Conservation (phyloP, 768 basidiomycete genomes). For the Astraeus odoratus region DNA sequence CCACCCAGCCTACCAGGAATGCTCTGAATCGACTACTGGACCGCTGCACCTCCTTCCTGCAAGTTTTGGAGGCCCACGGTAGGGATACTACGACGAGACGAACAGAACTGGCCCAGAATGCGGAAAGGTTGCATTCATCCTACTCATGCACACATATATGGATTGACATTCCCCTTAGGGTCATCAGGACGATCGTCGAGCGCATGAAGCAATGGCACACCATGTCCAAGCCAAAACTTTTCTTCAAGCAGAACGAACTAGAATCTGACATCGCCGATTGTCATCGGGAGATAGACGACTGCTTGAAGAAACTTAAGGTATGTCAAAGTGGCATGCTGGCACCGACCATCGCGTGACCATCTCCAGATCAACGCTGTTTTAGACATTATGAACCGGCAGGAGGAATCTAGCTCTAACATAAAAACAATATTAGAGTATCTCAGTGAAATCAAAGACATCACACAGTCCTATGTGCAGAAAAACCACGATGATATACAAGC, state of each 20-base stretch:
- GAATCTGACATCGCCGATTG: constrained; percentile 38
- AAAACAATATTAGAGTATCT: constrained; percentile 34
- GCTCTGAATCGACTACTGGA: constrained; percentile 40
- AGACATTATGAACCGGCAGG: constrained; percentile 44
- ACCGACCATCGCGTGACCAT: constrained; percentile 5
- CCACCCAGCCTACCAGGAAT: constrained; percentile 24
- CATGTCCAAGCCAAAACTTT: constrained; percentile 33
- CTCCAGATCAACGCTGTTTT: constrained; percentile 38
- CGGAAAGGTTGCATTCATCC: constrained; percentile 25
- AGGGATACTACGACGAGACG: constrained; percentile 25
- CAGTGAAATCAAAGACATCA: constrained; percentile 34
- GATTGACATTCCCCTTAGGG: constrained; percentile 18
- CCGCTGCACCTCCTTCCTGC: constrained; percentile 38
- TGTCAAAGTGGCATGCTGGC: background rate
- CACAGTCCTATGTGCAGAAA: constrained; percentile 26
- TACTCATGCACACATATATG: background rate
- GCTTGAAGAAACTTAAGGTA: constrained; percentile 43
- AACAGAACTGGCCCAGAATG: constrained; percentile 25
- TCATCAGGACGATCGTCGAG: constrained; percentile 29
- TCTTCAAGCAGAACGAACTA: constrained; percentile 42
- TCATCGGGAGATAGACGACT: constrained; percentile 39
- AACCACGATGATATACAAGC: constrained; percentile 30
- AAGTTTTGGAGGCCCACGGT: constrained; percentile 30
- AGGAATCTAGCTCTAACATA: constrained; percentile 31
- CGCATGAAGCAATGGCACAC: constrained; percentile 40